Conservation (phyloP, 352 stramenopile genomes). For the Phytophthora litchii region DNA sequence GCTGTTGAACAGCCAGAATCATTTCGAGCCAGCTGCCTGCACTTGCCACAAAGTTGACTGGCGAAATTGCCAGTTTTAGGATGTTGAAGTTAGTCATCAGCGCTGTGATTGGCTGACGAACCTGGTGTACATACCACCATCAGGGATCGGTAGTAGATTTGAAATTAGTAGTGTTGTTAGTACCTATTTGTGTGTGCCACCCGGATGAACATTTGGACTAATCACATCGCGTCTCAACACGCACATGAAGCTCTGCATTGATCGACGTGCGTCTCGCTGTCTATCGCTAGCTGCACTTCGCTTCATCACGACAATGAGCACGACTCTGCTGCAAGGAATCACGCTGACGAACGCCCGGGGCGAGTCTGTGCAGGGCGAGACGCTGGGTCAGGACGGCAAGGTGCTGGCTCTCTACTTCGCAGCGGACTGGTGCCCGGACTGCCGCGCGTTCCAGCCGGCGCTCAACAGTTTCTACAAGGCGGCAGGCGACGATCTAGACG, state of each 20-base stretch:
- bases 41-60: background rate
- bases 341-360: conserved; percentile 63
- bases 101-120: conserved; percentile 17
- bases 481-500: conserved; percentile 58
- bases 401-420: conserved; percentile 81
- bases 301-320: conserved; percentile 39
- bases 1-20: background rate
- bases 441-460: conserved; percentile 74
- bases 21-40: background rate
- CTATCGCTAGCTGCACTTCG: background rate
- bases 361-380: conserved; percentile 50
- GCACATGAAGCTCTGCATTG: conserved; percentile 3
- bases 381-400: conserved; percentile 49
- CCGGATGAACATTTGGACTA: conserved; percentile 6
- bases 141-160: no score
- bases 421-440: conserved; percentile 86
- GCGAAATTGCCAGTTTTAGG: background rate
- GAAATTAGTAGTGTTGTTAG: no score
- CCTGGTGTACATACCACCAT: background rate
- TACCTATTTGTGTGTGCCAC: background rate
- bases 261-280: conserved; percentile 4
- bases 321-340: conserved; percentile 51
- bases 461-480: conserved; percentile 78
- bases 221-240: conserved; percentile 1
- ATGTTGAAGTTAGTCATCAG: conserved; percentile 18